These are phyloP conservation scores for Kregervanrija fluxuum DNA, from an alignment of 805 yeast species.

Conservation along the genomic window DNA sequence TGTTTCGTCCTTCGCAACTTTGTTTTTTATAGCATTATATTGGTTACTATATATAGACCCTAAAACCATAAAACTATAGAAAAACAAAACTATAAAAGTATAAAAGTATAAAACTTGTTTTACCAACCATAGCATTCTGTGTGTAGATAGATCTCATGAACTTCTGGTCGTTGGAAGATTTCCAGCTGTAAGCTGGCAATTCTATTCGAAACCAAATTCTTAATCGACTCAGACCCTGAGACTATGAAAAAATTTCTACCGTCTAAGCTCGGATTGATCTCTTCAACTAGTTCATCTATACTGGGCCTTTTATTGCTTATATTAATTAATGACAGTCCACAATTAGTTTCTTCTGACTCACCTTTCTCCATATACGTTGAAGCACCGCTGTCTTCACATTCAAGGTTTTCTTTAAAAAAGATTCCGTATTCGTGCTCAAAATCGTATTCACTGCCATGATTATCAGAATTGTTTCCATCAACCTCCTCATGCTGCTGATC, in stretches of 20 bases:
- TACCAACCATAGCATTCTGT: slow-evolving; percentile 45
- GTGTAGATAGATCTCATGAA: slow-evolving; percentile 42
- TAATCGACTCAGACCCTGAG: slow-evolving; percentile 40
- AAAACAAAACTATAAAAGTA: no score
- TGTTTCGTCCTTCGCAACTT: no score
- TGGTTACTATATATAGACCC: neutral
- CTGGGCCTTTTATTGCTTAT: slow-evolving; percentile 12
- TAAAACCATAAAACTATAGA: no score
- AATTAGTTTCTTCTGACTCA: no score
- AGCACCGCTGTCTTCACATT: no score
- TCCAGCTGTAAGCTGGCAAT: slow-evolving; percentile 36
- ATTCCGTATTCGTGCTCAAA: no score
- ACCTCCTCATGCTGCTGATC: neutral
- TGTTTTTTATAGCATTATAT: no score
- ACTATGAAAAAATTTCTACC: slow-evolving; percentile 34
- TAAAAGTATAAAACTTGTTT: neutral
- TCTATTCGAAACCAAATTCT: slow-evolving; percentile 30
- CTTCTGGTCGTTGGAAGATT: slow-evolving; percentile 15
- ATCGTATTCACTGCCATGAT: no score
- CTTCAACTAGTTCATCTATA: slow-evolving; percentile 11
- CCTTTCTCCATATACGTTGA: no score
- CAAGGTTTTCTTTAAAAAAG: no score
- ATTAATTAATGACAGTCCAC: neutral
- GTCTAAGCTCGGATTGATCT: slow-evolving; percentile 20
- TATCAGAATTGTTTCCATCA: neutral